A percentile compares a stretch with the other conserved stretches of the same genome.
Conservation (phyloP, 73 alveolate species). For the Paramecium bursaria region DNA sequence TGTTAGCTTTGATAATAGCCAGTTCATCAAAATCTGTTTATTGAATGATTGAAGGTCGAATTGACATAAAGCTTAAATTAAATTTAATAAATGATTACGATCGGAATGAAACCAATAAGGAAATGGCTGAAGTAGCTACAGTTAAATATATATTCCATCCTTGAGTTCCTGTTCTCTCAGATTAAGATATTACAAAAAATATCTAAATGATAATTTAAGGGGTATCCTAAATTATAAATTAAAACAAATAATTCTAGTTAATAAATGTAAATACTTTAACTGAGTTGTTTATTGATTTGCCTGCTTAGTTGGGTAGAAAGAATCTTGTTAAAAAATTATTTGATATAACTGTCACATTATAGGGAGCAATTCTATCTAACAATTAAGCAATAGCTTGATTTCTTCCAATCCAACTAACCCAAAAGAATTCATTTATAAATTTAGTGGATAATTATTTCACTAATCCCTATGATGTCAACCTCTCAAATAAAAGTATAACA, state of each 20-base stretch:
- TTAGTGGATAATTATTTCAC: slow-evolving; percentile 29
- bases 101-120: slow-evolving; percentile 1
- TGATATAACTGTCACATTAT: slow-evolving; percentile 57
- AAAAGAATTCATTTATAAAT: slow-evolving; percentile 34
- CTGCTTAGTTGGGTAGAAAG: slow-evolving; percentile 66
- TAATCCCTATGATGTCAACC: neutral
- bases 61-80: slow-evolving; percentile 52
- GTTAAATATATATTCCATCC: slow-evolving; percentile 25
- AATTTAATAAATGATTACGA: neutral
- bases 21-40: slow-evolving; percentile 36
- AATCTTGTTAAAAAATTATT: slow-evolving; percentile 66
- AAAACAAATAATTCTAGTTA: slow-evolving; percentile 14
- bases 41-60: neutral
- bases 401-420: slow-evolving; percentile 1
- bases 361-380: slow-evolving; percentile 66
- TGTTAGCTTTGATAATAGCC: too few relatives aligned
- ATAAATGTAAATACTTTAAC: neutral
- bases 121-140: neutral
- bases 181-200: slow-evolving; percentile 14
- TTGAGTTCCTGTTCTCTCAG: neutral
- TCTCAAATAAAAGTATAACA: neutral
- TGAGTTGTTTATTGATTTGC: slow-evolving; percentile 51
- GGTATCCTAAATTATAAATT: slow-evolving; percentile 7
- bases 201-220: slow-evolving; percentile 10
- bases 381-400: slow-evolving; percentile 43